A percentile compares a stretch with the other conserved stretches of the same genome.
Conservation (phyloP, 305 asterid genomes). For the Solanum hybrid region DNA sequence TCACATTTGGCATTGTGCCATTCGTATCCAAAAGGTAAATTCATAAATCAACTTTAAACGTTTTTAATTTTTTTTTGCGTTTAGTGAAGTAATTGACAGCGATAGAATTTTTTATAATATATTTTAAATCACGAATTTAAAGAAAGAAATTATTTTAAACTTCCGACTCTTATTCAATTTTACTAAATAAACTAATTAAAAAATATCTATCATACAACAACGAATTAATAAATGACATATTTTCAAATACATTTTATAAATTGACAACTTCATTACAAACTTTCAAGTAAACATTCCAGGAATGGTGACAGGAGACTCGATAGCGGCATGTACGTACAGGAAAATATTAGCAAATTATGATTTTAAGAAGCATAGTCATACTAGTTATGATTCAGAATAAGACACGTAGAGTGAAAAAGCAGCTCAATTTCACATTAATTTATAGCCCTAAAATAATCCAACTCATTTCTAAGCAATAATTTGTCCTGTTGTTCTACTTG, state of each 20-base stretch:
- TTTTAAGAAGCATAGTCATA: not conserved
- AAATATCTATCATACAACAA: not conserved
- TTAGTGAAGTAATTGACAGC: not conserved
- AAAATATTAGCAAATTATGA: not conserved
- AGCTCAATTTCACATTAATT: not conserved
- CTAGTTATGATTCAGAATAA: not conserved
- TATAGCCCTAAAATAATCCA: not conserved
- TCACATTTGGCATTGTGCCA: constrained; percentile 54
- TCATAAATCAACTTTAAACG: not conserved
- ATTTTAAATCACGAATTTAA: not conserved
- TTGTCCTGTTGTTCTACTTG: not conserved
- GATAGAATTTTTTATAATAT: not conserved
- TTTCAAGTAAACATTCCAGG: not conserved
- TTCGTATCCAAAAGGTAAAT: constrained; percentile 52
- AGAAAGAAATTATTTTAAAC: not conserved
- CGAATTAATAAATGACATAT: not conserved
- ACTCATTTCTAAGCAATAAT: not conserved
- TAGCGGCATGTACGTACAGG: not conserved
- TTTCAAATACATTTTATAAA: not conserved
- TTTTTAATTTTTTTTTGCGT: not conserved
- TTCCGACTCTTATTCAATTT: not conserved
- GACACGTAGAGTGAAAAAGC: not conserved
- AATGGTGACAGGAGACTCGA: not conserved
- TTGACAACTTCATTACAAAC: not conserved
- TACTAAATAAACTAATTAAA: not conserved